Evolutionary conservation across 345 rosid genomes (phyloP).

Genomic region (Clausena lansium): DNA sequence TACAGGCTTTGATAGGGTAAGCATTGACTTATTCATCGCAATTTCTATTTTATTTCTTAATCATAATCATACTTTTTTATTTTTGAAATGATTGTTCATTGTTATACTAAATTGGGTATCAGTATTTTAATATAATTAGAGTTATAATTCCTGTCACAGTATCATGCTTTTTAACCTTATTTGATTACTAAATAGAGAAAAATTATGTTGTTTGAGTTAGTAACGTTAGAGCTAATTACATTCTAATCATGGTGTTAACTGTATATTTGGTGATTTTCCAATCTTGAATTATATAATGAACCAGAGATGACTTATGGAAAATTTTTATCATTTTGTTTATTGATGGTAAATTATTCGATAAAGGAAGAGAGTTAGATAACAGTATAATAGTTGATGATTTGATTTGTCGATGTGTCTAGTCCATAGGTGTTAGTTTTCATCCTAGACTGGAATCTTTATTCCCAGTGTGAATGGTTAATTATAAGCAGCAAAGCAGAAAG

Average conservation of each 20-base stretch:
- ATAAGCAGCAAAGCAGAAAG: not conserved
- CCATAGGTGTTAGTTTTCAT: not conserved
- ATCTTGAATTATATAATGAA: not conserved
- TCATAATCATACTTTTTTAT: not conserved
- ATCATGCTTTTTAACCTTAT: too few species aligned
- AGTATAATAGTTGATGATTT: not conserved
- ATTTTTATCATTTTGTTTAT: not conserved
- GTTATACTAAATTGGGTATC: too few species aligned
- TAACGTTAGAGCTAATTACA: not conserved
- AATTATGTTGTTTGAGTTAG: not conserved
- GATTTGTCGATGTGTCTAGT: not conserved
- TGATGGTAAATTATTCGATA: not conserved
- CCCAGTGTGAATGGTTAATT: not conserved
- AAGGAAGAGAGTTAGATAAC: not conserved
- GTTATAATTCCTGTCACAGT: too few species aligned
- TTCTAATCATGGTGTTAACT: not conserved
- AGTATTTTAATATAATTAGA: too few species aligned
- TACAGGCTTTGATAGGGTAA: slow-evolving; percentile 65
- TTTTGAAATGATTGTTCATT: not conserved
- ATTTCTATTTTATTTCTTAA: not conserved
- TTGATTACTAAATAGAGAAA: not conserved
- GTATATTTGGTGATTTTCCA: not conserved
- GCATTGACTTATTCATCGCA: not conserved
- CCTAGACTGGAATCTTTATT: not conserved
- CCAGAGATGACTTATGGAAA: not conserved